Base-by-base conservation (phyloP, 139 green algal species). In the Chlorella sp. region DNA sequence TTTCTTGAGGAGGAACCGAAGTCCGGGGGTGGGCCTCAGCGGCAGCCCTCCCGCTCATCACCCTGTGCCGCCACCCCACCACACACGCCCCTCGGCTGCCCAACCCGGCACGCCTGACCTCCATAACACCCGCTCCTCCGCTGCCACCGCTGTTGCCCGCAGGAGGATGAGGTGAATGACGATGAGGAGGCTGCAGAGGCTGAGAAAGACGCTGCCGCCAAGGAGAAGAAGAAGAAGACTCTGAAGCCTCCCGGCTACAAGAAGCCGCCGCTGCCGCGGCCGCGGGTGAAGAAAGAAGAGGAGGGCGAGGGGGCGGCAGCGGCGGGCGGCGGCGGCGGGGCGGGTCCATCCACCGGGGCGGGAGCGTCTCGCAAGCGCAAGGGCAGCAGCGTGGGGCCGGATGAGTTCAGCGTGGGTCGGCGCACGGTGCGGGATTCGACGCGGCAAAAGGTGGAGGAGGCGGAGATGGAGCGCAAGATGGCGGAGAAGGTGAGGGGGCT, bases 391-490 rank as follows among this genome's bases (percentile, higher is more conserved):
- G 26, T 78, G 0, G 73, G 68, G 0, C 61, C 83, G 1, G 83
- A 78, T 22, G 83, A 87, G 36, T 87, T 79, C 28, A 2, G 14
- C 18, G 28, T 90, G 16, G 86, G 28, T 48, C 69, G 89, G 73
- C 90, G 89, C 42, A 61, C 57, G 60, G 83, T 95, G 81, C 90
- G 95, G 48, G 91, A 94, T 42, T 96, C 94, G 53, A 96, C 94
- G 30, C 81, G 93, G 68, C 64, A 91, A 36, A 90, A 91, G 57
- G 92, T 96, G 42, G 91, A 94, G 61, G 93, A 94, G 36, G 94
- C 91, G 2, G 90, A 95, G 77, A 82, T 91, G 76, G 90, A 95
- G 88, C 89, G 91, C 30, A 87, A 86, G 40, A 40, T 85, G n/a
- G 81, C 91, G 22, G 81, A 68, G 60, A 85, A 85, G 88, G 88